Conservation (phyloP, 345 rosid genomes). For the Gynandropsis gynandra region DNA sequence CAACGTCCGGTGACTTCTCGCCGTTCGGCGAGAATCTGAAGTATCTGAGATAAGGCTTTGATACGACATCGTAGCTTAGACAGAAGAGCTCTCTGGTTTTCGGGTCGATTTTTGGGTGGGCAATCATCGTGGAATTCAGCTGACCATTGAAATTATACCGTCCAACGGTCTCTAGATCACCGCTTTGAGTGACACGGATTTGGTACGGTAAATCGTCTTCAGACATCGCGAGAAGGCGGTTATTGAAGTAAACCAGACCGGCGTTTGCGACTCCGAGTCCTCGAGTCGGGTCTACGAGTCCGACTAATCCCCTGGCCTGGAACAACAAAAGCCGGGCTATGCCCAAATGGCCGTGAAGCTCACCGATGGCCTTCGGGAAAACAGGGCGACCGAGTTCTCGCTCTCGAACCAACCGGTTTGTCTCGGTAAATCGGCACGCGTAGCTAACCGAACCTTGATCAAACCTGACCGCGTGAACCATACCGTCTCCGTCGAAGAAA, state of each 20-base stretch:
- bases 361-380: constrained; percentile 81
- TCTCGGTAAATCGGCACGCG: constrained; percentile 65
- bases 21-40: constrained; percentile 50
- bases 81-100: constrained; percentile 52
- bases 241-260: constrained; percentile 66
- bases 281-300: constrained; percentile 46
- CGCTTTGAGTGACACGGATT: constrained; percentile 47
- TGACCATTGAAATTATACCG: constrained; percentile 57
- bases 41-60: constrained; percentile 65
- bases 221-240: constrained; percentile 76
- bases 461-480: constrained; percentile 64
- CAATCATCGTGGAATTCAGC: constrained; percentile 63
- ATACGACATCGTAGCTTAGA: constrained; percentile 67
- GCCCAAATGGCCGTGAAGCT: constrained; percentile 85
- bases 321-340: constrained; percentile 69
- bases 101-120: constrained; percentile 86
- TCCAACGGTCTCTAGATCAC: constrained; percentile 58
- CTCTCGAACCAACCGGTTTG: constrained; percentile 63
- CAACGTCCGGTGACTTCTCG: constrained; percentile 54
- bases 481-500: constrained; percentile 84
- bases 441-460: constrained; percentile 52
- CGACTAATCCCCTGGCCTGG: constrained; percentile 50
- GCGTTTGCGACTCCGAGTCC: constrained; percentile 85
- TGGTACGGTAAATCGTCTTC: constrained; percentile 89
- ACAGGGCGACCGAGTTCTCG: constrained; percentile 49